phyloP scores from a whole-genome alignment of 2,329 filamentous ascomycete genomes.

The Curvularia hawaiiensis region DNA sequence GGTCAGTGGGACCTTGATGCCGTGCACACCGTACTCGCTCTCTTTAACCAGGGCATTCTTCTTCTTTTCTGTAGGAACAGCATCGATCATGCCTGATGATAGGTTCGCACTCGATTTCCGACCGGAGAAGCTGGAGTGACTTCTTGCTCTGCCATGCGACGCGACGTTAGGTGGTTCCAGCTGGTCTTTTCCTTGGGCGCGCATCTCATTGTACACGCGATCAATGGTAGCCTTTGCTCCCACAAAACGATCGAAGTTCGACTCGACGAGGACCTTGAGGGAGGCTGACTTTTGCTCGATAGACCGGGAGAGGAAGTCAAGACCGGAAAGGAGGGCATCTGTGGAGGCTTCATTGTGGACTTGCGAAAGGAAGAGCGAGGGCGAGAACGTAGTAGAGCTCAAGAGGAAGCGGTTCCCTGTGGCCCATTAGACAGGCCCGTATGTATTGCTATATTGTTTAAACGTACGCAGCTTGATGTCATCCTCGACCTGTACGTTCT shows the following conservation, averaged over 20 bases:
- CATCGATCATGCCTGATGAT: conserved; percentile 36
- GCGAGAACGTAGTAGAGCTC: conserved; percentile 94
- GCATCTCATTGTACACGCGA: conserved; percentile 98
- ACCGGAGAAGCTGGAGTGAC: conserved; percentile 61
- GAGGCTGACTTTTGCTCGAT: conserved; percentile 98
- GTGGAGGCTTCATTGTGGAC: conserved; percentile 88
- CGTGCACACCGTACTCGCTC: conserved; percentile 58
- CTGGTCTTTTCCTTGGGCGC: conserved; percentile 65
- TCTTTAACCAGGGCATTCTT: conserved; percentile 94
- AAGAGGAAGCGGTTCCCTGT: conserved; percentile 89
- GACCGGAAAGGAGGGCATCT: conserved; percentile 75
- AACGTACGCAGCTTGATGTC: conserved; percentile 74
- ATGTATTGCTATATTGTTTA: conserved; percentile 6
- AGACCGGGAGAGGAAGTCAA: conserved; percentile 84
- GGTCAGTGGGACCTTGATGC: conserved; percentile 82
- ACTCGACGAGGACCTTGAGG: conserved; percentile 93
- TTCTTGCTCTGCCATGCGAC: conserved; percentile 70
- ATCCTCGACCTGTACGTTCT: conserved; percentile 82
- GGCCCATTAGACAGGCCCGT: conserved; percentile 12
- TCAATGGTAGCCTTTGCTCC: conserved; percentile 97
- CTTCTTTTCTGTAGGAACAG: conserved; percentile 61
- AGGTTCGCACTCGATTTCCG: conserved; percentile 53
- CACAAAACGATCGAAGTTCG: conserved; percentile 98
- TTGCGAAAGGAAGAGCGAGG: conserved; percentile 87
- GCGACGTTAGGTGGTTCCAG: conserved; percentile 38